phyloP scores from a whole-genome alignment of 2,329 filamentous ascomycete genomes.

The Chaetomium sp. region DNA sequence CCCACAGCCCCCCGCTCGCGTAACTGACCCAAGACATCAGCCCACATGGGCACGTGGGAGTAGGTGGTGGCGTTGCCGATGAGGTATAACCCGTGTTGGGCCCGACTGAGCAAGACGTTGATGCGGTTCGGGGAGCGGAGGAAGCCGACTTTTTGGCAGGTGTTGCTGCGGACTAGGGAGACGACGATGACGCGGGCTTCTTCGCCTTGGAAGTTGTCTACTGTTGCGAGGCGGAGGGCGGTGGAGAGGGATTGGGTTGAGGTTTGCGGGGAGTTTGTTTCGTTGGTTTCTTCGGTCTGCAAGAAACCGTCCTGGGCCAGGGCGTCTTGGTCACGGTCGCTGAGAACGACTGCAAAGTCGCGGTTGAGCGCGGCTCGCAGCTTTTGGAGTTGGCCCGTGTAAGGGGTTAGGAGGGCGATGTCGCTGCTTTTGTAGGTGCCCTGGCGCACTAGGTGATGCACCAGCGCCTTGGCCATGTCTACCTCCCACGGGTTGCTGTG shows the following conservation, averaged over 20 bases:
- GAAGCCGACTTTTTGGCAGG: slow-evolving; percentile 53
- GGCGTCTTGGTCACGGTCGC: slow-evolving; percentile 55
- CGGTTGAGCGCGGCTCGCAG: slow-evolving; percentile 39
- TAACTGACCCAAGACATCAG: slow-evolving; percentile 49
- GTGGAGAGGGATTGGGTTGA: slow-evolving; percentile 31
- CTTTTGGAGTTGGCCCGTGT: slow-evolving; percentile 50
- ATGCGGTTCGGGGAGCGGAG: slow-evolving; percentile 60
- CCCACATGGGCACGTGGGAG: slow-evolving; percentile 56
- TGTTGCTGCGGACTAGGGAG: slow-evolving; percentile 65
- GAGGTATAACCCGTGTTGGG: slow-evolving; percentile 63
- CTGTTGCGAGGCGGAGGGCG: slow-evolving; percentile 52
- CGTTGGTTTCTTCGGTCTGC: background rate
- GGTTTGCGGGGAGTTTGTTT: too few relatives aligned
- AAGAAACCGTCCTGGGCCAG: slow-evolving; percentile 37
- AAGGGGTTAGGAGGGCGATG: slow-evolving; percentile 66
- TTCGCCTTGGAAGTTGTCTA: slow-evolving; percentile 75
- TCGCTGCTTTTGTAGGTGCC: slow-evolving; percentile 53
- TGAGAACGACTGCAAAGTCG: slow-evolving; percentile 55
- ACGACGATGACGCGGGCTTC: slow-evolving; percentile 66
- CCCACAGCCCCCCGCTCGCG: slow-evolving; percentile 41
- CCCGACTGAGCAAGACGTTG: slow-evolving; percentile 62
- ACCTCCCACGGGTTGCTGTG: slow-evolving; percentile 55
- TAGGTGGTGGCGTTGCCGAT: slow-evolving; percentile 61
- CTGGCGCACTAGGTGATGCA: slow-evolving; percentile 60
- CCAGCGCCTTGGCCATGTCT: slow-evolving; percentile 55